Percentiles rank a stretch among this genome's conserved stretches.
phyloP scores from a whole-genome alignment of 1,284 basidiomycete species.

The Cystobasidium sp. region DNA sequence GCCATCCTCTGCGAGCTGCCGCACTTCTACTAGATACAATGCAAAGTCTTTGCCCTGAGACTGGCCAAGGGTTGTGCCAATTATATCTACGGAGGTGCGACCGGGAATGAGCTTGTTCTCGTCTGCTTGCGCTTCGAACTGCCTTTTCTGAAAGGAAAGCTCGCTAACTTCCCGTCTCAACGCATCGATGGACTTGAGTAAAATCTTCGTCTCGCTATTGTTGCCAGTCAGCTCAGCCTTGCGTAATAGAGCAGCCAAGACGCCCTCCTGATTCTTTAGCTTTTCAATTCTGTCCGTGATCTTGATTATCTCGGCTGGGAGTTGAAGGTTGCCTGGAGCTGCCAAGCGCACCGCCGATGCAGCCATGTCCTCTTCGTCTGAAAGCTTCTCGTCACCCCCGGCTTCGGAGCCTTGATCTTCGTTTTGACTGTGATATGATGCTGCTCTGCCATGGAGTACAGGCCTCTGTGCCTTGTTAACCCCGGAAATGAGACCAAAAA shows the following conservation, averaged over 20 bases:
- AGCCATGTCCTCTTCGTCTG: background rate
- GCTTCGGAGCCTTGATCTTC: slow-evolving; percentile 18
- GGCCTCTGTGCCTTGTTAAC: background rate
- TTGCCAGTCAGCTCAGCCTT: slow-evolving; percentile 94
- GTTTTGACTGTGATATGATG: background rate
- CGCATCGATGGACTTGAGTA: slow-evolving; percentile 77
- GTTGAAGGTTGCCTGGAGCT: slow-evolving; percentile 80
- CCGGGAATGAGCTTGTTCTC: slow-evolving; percentile 80
- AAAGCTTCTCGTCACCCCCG: slow-evolving; percentile 7
- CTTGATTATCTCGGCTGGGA: slow-evolving; percentile 78
- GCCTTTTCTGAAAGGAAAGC: slow-evolving; percentile 81
- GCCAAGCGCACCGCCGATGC: slow-evolving; percentile 57
- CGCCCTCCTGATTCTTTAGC: slow-evolving; percentile 75
- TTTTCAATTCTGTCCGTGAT: slow-evolving; percentile 74
- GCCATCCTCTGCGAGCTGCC: slow-evolving; percentile 77
- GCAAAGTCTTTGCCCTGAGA: slow-evolving; percentile 87
- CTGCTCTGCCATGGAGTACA: background rate
- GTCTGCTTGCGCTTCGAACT: slow-evolving; percentile 86
- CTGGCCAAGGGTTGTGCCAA: slow-evolving; percentile 67
- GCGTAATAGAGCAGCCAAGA: slow-evolving; percentile 82
- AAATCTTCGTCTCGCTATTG: slow-evolving; percentile 77
- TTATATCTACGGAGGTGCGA: slow-evolving; percentile 76
- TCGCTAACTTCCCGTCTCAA: slow-evolving; percentile 81
- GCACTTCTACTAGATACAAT: slow-evolving; percentile 88
- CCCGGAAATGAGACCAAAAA: too few relatives aligned